Evolutionary conservation across 306 rosid species (phyloP).

Genomic region (Fragaria vesca): DNA sequence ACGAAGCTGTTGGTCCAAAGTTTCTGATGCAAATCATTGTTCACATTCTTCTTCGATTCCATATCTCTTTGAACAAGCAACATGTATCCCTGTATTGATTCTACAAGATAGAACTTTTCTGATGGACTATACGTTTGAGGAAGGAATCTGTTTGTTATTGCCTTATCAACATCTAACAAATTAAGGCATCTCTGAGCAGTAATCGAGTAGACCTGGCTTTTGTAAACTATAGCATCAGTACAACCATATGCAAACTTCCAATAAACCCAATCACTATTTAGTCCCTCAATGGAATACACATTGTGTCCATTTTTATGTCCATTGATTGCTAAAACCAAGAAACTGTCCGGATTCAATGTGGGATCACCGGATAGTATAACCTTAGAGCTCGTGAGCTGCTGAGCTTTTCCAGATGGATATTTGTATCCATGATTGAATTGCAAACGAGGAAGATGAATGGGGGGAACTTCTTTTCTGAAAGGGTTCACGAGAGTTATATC

Average conservation of each 20-base stretch:
- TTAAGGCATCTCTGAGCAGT: no score
- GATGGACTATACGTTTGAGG: not conserved
- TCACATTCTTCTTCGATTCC: not conserved
- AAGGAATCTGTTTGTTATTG: no score
- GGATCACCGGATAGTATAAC: no score
- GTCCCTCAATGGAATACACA: not conserved
- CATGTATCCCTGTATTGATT: not conserved
- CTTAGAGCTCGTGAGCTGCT: no score
- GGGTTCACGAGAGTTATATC: no score
- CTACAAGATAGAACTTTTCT: not conserved
- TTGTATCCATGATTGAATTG: no score
- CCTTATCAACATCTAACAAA: not conserved
- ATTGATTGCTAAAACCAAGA: no score
- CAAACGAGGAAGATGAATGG: no score
- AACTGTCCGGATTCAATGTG: no score
- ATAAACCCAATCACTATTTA: not conserved
- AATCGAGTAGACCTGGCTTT: not conserved
- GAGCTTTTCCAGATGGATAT: no score
- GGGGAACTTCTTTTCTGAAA: no score
- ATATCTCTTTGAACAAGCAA: not conserved
- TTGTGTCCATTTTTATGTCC: no score
- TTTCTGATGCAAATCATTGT: not conserved
- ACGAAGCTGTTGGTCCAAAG: not conserved
- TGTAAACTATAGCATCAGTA: constrained; percentile 4
- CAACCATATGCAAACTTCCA: not conserved